A percentile compares a stretch with the other conserved stretches of the same genome.
phyloP scores from a whole-genome alignment of 768 basidiomycete genomes.

The Leccinellum luteum region DNA sequence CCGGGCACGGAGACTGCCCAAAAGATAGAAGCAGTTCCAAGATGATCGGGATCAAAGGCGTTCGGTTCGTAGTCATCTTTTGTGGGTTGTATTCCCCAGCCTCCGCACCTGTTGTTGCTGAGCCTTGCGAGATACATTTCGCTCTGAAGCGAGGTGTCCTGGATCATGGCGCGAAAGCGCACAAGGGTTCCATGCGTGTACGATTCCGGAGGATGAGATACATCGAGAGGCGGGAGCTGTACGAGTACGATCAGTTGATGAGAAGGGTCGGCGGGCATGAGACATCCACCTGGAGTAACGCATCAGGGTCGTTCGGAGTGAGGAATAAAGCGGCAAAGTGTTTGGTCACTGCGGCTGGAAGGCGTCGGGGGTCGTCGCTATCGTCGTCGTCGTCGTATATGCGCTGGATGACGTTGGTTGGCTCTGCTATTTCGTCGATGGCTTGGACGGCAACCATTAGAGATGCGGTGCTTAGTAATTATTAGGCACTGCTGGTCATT shows the following conservation, averaged over 20 bases:
- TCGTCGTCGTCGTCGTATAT: slow-evolving; percentile 40
- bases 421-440: slow-evolving; percentile 48
- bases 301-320: slow-evolving; percentile 30
- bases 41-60: slow-evolving; percentile 42
- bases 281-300: slow-evolving; percentile 20
- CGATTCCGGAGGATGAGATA: slow-evolving; percentile 45
- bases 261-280: slow-evolving; percentile 3
- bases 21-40: slow-evolving; percentile 60
- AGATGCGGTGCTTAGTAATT: slow-evolving; percentile 16
- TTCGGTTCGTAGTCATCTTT: slow-evolving; percentile 13
- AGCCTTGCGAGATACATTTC: slow-evolving; percentile 67
- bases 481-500: not conserved
- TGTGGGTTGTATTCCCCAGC: slow-evolving; percentile 65
- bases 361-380: slow-evolving; percentile 16
- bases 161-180: slow-evolving; percentile 74
- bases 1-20: slow-evolving; percentile 80
- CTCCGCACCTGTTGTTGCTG: slow-evolving; percentile 49
- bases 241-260: not conserved
- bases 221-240: slow-evolving; percentile 59
- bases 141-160: slow-evolving; percentile 72
- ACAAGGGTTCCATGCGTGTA: slow-evolving; percentile 59
- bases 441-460: slow-evolving; percentile 53
- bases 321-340: slow-evolving; percentile 49
- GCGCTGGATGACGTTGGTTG: slow-evolving; percentile 45
- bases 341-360: slow-evolving; percentile 42